Evolutionary conservation across 2,329 filamentous ascomycete species (phyloP).

Genomic region (Penicillium sp.): DNA sequence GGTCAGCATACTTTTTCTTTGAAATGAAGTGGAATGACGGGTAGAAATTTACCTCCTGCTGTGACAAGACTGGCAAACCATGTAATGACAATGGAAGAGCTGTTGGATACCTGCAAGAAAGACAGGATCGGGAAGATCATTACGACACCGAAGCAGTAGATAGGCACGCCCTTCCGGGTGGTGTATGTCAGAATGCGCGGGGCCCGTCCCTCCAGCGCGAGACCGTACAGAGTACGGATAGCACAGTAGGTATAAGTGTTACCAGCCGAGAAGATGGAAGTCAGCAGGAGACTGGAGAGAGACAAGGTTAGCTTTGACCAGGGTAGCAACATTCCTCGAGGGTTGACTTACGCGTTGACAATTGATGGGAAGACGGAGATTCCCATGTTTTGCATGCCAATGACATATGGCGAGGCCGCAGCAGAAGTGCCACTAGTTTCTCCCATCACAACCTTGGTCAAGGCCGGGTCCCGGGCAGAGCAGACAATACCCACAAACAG

Average conservation of each 20-base stretch:
- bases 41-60: slow-evolving; percentile 30
- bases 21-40: neutral
- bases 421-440: slow-evolving; percentile 36
- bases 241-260: slow-evolving; percentile 60
- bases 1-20: neutral
- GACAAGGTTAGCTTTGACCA: neutral
- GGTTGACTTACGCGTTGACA: slow-evolving; percentile 52
- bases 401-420: slow-evolving; percentile 63
- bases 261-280: slow-evolving; percentile 58
- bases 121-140: slow-evolving; percentile 58
- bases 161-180: slow-evolving; percentile 62
- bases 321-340: too few species aligned
- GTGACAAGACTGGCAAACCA: slow-evolving; percentile 61
- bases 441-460: slow-evolving; percentile 16
- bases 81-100: slow-evolving; percentile 53
- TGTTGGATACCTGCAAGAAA: slow-evolving; percentile 54
- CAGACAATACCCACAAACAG: slow-evolving; percentile 70
- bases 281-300: slow-evolving; percentile 43
- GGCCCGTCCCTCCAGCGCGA: slow-evolving; percentile 56
- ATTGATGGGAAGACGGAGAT: slow-evolving; percentile 58
- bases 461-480: slow-evolving; percentile 59
- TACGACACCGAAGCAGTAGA: slow-evolving; percentile 58
- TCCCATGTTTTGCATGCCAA: slow-evolving; percentile 60
- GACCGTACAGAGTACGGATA: slow-evolving; percentile 55
- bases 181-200: slow-evolving; percentile 59